phyloP scores from a whole-genome alignment of 1,284 basidiomycete species.

The Apiotrichum sp. region DNA sequence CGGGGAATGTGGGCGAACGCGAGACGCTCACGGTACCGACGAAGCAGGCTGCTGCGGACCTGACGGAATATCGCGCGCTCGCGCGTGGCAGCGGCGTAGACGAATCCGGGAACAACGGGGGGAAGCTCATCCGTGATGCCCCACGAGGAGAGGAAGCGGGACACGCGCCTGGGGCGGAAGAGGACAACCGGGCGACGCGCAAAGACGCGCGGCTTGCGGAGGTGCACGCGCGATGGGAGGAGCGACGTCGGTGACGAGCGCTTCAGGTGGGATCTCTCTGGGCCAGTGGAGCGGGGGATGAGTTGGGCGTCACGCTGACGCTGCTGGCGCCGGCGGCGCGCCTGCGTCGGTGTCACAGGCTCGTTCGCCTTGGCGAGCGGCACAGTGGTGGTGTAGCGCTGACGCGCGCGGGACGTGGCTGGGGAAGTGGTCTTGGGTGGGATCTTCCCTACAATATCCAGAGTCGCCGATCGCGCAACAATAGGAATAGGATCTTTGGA shows the following conservation, averaged over 20 bases:
- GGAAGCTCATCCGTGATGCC: background rate
- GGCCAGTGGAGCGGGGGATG: background rate
- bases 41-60: background rate
- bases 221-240: background rate
- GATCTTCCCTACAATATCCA: no score
- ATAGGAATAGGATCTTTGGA: no score
- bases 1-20: no score
- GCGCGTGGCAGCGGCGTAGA: background rate
- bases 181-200: background rate
- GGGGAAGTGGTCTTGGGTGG: no score
- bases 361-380: background rate
- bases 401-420: background rate
- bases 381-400: background rate
- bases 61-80: background rate
- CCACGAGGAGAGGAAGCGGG: background rate
- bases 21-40: slow-evolving; percentile 3
- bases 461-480: no score
- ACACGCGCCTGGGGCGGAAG: background rate
- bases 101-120: background rate
- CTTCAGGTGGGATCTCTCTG: background rate
- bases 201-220: background rate
- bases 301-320: no score
- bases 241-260: slow-evolving; percentile 1
- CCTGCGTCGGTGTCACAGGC: background rate
- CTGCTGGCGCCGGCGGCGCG: no score